Percentiles rank a stretch among this genome's conserved stretches.
Conservation (phyloP, 345 rosid species). For the Balakata baccata region DNA sequence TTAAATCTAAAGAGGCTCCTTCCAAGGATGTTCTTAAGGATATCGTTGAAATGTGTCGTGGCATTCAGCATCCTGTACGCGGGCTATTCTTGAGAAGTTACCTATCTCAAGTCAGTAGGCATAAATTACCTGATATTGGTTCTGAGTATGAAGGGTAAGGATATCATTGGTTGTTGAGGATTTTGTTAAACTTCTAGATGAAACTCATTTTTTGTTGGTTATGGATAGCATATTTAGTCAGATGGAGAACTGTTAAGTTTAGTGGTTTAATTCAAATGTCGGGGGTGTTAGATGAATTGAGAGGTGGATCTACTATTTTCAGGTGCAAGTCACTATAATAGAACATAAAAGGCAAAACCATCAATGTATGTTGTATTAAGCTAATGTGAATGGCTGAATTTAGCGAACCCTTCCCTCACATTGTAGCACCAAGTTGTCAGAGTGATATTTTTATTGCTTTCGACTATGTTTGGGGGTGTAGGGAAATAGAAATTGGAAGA, state of each 20-base stretch:
- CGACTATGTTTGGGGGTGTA: background rate
- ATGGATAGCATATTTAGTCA: background rate
- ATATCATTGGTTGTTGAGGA: constrained; percentile 6
- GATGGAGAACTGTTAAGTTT: background rate
- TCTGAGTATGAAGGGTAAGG: constrained; percentile 98
- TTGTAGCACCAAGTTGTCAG: background rate
- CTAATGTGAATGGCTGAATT: too few relatives aligned
- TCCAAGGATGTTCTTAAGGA: constrained; percentile 96
- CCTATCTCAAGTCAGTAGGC: constrained; percentile 92
- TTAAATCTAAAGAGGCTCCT: constrained; percentile 97
- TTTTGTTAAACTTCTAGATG: constrained; percentile 2
- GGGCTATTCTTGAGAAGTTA: constrained; percentile 98
- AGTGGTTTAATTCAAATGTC: constrained; percentile 2
- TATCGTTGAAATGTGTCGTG: constrained; percentile 99
- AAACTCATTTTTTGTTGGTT: background rate
- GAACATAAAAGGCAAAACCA: background rate
- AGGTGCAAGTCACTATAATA: background rate
- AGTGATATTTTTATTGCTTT: background rate
- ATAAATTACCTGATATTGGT: constrained; percentile 92
- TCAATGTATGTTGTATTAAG: background rate
- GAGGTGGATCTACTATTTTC: background rate
- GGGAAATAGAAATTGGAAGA: background rate
- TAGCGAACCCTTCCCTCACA: background rate
- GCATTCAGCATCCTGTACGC: constrained; percentile 96
- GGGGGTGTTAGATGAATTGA: background rate